Evolutionary conservation across 257 asterid species (phyloP).

Genomic region (Solanum pinnatisectum): DNA sequence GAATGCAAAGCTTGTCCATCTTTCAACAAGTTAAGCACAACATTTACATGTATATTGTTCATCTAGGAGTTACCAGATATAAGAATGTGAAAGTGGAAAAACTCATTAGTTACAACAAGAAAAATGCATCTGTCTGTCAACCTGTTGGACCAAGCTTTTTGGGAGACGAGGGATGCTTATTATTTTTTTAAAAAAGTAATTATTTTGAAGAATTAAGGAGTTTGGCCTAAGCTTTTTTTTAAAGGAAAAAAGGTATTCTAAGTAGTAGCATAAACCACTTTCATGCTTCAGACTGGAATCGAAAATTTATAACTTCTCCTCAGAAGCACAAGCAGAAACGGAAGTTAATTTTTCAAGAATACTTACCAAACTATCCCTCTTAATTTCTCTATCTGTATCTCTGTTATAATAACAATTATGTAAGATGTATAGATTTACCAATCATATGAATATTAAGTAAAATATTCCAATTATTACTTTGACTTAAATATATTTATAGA

Average conservation of each 20-base stretch:
- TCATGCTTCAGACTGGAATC: background rate
- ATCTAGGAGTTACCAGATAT: background rate
- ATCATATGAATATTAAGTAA: background rate
- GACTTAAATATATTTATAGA: background rate
- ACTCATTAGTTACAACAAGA: background rate
- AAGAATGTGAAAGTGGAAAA: background rate
- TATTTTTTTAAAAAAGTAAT: background rate
- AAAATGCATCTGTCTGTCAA: background rate
- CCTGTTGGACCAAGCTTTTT: background rate
- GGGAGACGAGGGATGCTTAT: background rate
- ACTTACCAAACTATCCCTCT: background rate
- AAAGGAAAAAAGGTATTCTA: background rate
- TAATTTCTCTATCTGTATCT: background rate
- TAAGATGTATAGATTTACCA: background rate
- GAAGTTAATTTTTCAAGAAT: background rate
- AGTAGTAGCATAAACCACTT: background rate
- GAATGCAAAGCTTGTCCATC: background rate
- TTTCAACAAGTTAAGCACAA: background rate
- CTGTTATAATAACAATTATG: background rate
- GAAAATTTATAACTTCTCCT: background rate
- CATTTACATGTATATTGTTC: background rate
- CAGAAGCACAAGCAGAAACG: background rate
- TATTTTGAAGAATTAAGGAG: background rate
- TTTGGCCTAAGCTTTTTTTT: background rate
- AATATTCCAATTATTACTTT: background rate